phyloP scores from a whole-genome alignment of 73 alveolate species.

The Blepharisma stoltei region DNA sequence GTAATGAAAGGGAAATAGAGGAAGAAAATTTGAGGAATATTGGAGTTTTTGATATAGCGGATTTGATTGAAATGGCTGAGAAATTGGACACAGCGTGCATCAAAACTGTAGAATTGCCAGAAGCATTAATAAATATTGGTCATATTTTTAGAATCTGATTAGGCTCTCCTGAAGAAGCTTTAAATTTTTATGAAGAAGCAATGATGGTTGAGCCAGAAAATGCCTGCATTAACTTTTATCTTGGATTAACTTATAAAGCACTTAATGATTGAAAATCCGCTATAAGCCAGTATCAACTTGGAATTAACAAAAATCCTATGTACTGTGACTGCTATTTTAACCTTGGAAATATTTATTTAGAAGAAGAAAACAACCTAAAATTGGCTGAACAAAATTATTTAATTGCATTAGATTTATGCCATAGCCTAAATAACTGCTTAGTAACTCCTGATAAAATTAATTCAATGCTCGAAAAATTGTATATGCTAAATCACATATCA shows the following conservation, averaged over 20 bases:
- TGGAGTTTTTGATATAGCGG: neutral
- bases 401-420: slow-evolving; percentile 30
- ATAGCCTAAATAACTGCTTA: slow-evolving; percentile 19
- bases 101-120: neutral
- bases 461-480: slow-evolving; percentile 40
- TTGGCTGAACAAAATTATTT: slow-evolving; percentile 40
- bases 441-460: slow-evolving; percentile 43
- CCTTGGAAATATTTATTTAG: slow-evolving; percentile 47
- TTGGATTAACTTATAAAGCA: slow-evolving; percentile 42
- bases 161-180: slow-evolving; percentile 40
- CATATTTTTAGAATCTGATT: slow-evolving; percentile 54
- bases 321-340: slow-evolving; percentile 54
- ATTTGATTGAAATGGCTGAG: neutral
- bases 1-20: neutral
- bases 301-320: slow-evolving; percentile 33
- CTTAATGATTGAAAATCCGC: slow-evolving; percentile 37
- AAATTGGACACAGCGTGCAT: neutral
- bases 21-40: neutral
- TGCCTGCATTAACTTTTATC: slow-evolving; percentile 36
- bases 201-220: slow-evolving; percentile 11
- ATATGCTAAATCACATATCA: neutral
- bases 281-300: slow-evolving; percentile 31
- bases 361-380: slow-evolving; percentile 31
- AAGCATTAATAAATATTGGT: slow-evolving; percentile 36
- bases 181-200: slow-evolving; percentile 47